Conservation (phyloP, 2,329 filamentous ascomycete species). For the Aspergillus sp. region DNA sequence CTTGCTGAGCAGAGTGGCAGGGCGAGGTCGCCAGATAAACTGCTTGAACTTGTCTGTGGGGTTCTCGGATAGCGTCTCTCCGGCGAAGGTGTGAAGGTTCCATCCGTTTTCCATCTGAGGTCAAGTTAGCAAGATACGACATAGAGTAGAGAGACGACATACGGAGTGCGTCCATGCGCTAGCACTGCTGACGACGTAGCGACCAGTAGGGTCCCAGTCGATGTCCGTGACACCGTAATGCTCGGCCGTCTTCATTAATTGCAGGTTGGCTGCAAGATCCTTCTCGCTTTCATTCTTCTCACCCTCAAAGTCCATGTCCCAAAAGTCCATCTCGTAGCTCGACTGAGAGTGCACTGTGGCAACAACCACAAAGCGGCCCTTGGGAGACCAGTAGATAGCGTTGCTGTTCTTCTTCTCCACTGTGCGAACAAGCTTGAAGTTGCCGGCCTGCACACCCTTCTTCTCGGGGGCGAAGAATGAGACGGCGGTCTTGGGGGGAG, state of each 20-base stretch:
- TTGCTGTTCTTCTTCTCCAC: constrained; percentile 99
- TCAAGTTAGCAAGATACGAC: constrained; percentile 23
- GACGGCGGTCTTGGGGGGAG: constrained; percentile 90
- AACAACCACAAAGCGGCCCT: constrained; percentile 91
- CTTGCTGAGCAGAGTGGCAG: constrained; percentile 86
- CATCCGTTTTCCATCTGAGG: constrained; percentile 97
- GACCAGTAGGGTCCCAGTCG: constrained; percentile 96
- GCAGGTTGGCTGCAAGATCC: constrained; percentile 90
- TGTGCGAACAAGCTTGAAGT: constrained; percentile 95
- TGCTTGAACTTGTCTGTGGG: constrained; percentile 98
- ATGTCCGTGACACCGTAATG: constrained; percentile 98
- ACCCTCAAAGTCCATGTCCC: constrained; percentile 95
- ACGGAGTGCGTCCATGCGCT: constrained; percentile 95
- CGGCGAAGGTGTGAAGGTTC: constrained; percentile 96
- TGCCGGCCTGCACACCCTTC: constrained; percentile 80
- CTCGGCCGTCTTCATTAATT: constrained; percentile 90
- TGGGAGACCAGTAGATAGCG: constrained; percentile 98
- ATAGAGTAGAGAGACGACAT: constrained; percentile 32
- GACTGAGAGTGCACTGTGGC: constrained; percentile 92
- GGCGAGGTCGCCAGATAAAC: constrained; percentile 90
- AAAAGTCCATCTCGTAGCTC: constrained; percentile 96
- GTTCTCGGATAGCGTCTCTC: constrained; percentile 85
- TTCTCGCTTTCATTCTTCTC: constrained; percentile 93
- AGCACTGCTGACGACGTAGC: constrained; percentile 91
- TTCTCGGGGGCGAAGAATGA: constrained; percentile 98